phyloP scores from a whole-genome alignment of 805 yeast species.

The Ogataea naganishii region DNA sequence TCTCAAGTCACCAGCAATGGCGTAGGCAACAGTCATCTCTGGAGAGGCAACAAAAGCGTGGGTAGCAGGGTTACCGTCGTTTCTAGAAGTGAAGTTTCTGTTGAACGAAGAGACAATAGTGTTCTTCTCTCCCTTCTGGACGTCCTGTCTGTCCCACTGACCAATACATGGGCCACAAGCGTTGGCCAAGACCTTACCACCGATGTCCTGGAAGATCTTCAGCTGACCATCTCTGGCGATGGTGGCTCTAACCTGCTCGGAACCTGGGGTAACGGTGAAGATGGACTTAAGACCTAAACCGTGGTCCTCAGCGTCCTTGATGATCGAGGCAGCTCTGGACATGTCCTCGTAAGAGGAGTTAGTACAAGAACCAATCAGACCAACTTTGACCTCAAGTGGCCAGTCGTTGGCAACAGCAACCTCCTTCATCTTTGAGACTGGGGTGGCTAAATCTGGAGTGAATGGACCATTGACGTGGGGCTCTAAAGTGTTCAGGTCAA shows the following conservation, averaged over 20 bases:
- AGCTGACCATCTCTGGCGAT: conserved; percentile 91
- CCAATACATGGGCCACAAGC: conserved; percentile 99
- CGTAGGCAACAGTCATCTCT: conserved; percentile 94
- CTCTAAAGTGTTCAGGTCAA: conserved; percentile 78
- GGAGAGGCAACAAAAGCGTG: conserved; percentile 99
- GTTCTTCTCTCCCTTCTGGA: conserved; percentile 54
- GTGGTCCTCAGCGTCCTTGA: conserved; percentile 75
- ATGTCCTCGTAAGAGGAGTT: conserved; percentile 97
- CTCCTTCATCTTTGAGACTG: conserved; percentile 71
- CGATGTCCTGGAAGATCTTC: conserved; percentile 71
- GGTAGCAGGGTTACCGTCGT: conserved; percentile 96
- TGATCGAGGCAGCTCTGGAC: conserved; percentile 91
- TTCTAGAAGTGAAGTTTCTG: conserved; percentile 96
- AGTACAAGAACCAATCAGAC: conserved; percentile 96
- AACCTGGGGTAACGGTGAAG: conserved; percentile 95
- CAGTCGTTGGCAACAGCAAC: conserved; percentile 68
- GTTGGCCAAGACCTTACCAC: conserved; percentile 89
- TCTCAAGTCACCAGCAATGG: conserved; percentile 85
- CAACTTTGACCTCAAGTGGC: conserved; percentile 85
- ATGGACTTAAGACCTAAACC: conserved; percentile 89
- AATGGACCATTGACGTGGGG: conserved; percentile 97
- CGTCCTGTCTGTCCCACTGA: conserved; percentile 94
- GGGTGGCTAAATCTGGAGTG: conserved; percentile 96
- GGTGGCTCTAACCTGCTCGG: conserved; percentile 96
- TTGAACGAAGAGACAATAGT: conserved; percentile 95